Base-by-base conservation (phyloP, 1,284 basidiomycete genomes). In the Coniferiporia sulphurascens region DNA sequence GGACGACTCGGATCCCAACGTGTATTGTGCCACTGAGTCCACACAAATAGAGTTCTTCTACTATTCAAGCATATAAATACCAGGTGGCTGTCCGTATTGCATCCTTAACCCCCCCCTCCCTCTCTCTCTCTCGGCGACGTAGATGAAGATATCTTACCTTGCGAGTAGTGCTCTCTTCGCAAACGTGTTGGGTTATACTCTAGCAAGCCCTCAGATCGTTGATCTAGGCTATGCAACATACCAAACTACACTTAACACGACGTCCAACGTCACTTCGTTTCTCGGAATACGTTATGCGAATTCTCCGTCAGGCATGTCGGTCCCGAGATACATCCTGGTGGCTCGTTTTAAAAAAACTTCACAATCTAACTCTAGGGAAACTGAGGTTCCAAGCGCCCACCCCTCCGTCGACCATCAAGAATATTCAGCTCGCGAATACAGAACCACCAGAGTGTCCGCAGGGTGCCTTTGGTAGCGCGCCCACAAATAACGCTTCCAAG, bases 371-470 rank as follows among this genome's bases (percentile, higher is more conserved):
- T 38, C 17, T 27, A 72, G 71, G 66, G 43, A 52, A 62, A 34
- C 65, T 74, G n/a, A 68, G 76, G 15, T 77, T 71, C 65, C 67
- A 67, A 52, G 69, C 69, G 12, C 72, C 75, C 4, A 66, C 67
- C 36, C 41, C 65, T 2, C 76, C 77, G 2, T 41, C 63, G 0
- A 55, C 57, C 4, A 61, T 67, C 0, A 34, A 44, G n/a, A 38
- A 17, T 1, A 17, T 49, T 15, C 52, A 51, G 35, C 48, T 22
- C 4, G 57, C 57, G 8, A 36, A 53, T 17, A 48, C 41, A 1
- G 34, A 51, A 35, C 50, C 50, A 6, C 36, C 50, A 34, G 57
- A 3, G 22, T 48, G 46, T 17, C 38, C 48, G 3, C 36, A 19
- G 2, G 62, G 50, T n/a, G 56, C 19, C 8, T n/a, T n/a, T n/a